Percentiles rank a stretch among this genome's conserved stretches.
These are phyloP conservation scores for Populus nigra DNA, from an alignment of 345 rosid genomes.

Conservation along the genomic window DNA sequence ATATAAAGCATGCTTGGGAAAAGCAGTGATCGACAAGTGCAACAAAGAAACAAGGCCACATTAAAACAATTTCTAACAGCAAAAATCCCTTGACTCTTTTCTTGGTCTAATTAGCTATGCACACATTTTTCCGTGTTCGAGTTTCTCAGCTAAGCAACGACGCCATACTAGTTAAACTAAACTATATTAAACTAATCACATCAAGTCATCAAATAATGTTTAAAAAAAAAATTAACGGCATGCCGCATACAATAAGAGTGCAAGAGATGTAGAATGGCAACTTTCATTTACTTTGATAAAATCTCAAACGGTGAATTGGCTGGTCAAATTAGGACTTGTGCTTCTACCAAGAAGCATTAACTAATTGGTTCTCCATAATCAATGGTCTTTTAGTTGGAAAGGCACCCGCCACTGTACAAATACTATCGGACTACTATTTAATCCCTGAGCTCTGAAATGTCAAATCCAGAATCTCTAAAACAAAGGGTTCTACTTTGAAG, in stretches of 20 bases:
- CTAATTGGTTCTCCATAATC: neutral
- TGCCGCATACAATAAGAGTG: neutral
- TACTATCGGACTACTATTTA: conserved; percentile 35
- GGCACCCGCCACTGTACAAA: neutral
- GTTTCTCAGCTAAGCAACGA: too few species aligned
- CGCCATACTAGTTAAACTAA: too few species aligned
- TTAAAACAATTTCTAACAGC: too few species aligned
- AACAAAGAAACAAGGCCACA: too few species aligned
- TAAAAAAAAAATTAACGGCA: too few species aligned
- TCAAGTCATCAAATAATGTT: too few species aligned
- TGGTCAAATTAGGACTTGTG: neutral
- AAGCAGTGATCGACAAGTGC: too few species aligned
- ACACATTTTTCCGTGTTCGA: too few species aligned
- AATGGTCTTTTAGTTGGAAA: neutral
- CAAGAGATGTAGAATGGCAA: neutral
- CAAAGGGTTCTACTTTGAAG: conserved; percentile 41
- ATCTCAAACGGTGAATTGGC: neutral
- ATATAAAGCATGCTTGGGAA: too few species aligned
- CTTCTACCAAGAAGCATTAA: neutral
- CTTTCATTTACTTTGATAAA: neutral
- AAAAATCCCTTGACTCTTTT: too few species aligned
- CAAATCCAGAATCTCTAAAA: conserved; percentile 66
- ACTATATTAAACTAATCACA: too few species aligned
- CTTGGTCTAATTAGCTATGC: too few species aligned
- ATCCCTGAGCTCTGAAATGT: conserved; percentile 49